Evolutionary conservation across 345 rosid species (phyloP).

Genomic region (Populus alba): DNA sequence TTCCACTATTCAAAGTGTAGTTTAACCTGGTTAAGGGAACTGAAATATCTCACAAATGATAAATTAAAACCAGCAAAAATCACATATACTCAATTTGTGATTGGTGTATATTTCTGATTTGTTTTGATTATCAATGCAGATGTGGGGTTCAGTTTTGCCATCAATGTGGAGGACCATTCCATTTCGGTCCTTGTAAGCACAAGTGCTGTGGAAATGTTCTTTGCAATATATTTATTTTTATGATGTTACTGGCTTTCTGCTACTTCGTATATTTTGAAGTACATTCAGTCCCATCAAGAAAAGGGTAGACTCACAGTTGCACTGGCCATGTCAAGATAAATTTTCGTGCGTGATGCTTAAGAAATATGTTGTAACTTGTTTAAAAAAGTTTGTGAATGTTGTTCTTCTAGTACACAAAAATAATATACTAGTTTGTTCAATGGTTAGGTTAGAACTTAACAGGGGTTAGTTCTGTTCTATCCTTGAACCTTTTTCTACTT

Average conservation of each 20-base stretch:
- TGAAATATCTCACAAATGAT: too few relatives aligned
- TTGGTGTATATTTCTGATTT: not conserved
- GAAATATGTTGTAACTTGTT: not conserved
- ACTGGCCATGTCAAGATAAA: too few relatives aligned
- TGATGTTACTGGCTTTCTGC: not conserved
- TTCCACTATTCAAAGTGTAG: not conserved
- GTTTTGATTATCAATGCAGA: slow-evolving; percentile 7
- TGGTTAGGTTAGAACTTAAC: not conserved
- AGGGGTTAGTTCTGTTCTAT: too few relatives aligned
- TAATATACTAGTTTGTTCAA: not conserved
- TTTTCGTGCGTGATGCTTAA: not conserved
- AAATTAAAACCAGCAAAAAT: not conserved
- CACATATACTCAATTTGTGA: too few relatives aligned
- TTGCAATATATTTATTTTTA: not conserved
- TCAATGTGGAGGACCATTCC: slow-evolving; percentile 24
- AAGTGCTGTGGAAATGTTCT: slow-evolving; percentile 12
- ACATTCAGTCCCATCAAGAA: not conserved
- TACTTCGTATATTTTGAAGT: slow-evolving; percentile 5
- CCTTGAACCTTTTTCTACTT: too few relatives aligned
- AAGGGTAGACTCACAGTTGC: not conserved
- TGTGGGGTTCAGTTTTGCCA: slow-evolving; percentile 29
- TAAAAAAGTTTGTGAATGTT: not conserved
- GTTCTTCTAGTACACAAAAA: not conserved
- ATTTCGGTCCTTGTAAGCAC: slow-evolving; percentile 23
- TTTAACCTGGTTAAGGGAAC: not conserved